phyloP scores from a whole-genome alignment of 1,139 yeast genomes.

The Lodderomyces beijingensis region DNA sequence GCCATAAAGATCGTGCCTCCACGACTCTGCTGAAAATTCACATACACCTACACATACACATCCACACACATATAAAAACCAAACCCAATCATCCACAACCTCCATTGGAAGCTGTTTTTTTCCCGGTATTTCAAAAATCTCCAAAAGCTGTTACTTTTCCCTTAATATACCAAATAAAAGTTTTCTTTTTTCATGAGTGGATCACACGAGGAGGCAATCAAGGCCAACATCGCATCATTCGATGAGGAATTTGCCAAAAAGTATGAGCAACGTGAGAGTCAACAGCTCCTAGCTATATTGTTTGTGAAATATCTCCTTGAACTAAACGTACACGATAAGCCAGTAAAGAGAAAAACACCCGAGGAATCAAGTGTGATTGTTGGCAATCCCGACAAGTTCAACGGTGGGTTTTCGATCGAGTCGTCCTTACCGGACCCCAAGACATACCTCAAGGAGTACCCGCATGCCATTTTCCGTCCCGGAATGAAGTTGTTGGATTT shows the following conservation, averaged over 20 bases:
- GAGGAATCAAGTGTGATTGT: conserved; percentile 13
- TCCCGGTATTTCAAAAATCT: too few species aligned
- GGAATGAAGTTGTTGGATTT: conserved; percentile 34
- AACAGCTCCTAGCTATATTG: conserved; percentile 15
- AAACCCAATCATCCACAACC: too few species aligned
- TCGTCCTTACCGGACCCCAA: conserved; percentile 14
- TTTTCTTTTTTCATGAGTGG: too few species aligned
- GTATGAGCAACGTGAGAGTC: conserved; percentile 23
- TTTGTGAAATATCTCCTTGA: conserved; percentile 21
- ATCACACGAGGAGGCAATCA: conserved; percentile 20
- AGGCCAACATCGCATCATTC: conserved; percentile 22
- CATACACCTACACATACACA: too few species aligned
- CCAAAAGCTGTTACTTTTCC: too few species aligned
- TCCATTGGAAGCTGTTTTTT: too few species aligned
- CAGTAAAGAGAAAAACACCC: conserved; percentile 12
- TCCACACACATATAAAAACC: too few species aligned
- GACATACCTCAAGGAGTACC: conserved; percentile 11
- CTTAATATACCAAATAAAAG: too few species aligned
- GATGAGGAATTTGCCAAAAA: conserved; percentile 16
- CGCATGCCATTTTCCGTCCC: conserved; percentile 19
- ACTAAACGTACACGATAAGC: conserved; percentile 13
- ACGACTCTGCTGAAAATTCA: too few species aligned
- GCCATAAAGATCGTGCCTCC: too few species aligned
- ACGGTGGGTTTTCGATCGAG: conserved; percentile 14
- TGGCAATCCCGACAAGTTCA: conserved; percentile 16